Evolutionary conservation across 306 rosid species (phyloP).

Genomic region (Dryas octopetala): DNA sequence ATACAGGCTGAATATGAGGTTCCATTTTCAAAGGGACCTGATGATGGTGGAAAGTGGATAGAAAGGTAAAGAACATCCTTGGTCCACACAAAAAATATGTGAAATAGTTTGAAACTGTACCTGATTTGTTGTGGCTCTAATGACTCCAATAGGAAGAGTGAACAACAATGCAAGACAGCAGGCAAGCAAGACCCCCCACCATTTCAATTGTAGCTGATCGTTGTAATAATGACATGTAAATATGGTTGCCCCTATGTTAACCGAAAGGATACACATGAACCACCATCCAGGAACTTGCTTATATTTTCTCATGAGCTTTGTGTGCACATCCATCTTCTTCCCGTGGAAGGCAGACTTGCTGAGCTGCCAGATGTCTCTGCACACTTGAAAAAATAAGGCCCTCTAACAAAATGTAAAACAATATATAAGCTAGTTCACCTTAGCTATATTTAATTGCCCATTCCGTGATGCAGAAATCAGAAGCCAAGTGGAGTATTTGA

Average conservation of each 20-base stretch:
- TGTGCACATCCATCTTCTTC: conserved; percentile 71
- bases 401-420: background rate
- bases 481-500: background rate
- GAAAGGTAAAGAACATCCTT: background rate
- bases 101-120: conserved; percentile 23
- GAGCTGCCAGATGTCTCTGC: conserved; percentile 68
- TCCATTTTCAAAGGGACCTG: background rate
- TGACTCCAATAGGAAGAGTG: conserved; percentile 81
- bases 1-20: background rate
- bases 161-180: conserved; percentile 58
- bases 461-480: background rate
- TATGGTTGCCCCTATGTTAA: conserved; percentile 49
- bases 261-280: conserved; percentile 62
- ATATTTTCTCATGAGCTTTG: conserved; percentile 69
- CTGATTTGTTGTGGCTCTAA: conserved; percentile 79
- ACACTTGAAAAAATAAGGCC: background rate
- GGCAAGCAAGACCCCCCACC: conserved; percentile 88
- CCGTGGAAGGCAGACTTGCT: conserved; percentile 70
- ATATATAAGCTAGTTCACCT: conserved; percentile 3
- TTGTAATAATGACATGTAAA: conserved; percentile 61
- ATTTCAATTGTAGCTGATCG: conserved; percentile 65
- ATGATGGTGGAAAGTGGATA: background rate
- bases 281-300: conserved; percentile 83
- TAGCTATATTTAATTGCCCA: background rate
- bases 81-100: background rate